These are phyloP conservation scores for Tubosaeta sp. DNA, from an alignment of 768 basidiomycete species.

Conservation along the genomic window DNA sequence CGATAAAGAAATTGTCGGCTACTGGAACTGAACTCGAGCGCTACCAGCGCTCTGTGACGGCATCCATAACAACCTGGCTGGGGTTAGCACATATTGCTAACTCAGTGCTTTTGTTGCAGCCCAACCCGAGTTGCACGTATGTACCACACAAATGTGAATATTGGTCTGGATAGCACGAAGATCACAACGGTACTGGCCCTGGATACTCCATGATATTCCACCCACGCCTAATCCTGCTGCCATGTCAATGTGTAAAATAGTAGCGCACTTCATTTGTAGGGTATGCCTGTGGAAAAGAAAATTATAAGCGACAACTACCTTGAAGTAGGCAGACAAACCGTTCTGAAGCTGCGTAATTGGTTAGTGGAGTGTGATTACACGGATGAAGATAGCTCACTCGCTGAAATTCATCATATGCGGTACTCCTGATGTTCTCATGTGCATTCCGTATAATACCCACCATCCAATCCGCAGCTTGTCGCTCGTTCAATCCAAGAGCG, in stretches of 20 bases:
- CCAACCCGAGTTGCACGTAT: neutral
- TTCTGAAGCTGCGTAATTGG: constrained; percentile 41
- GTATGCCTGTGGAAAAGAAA: constrained; percentile 23
- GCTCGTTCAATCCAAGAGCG: constrained; percentile 73
- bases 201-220: neutral
- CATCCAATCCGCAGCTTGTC: constrained; percentile 94
- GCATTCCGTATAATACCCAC: constrained; percentile 84
- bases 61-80: too few relatives aligned
- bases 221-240: neutral
- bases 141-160: neutral
- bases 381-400: constrained; percentile 45
- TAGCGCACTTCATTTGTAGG: constrained; percentile 21
- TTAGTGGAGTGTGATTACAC: constrained; percentile 3
- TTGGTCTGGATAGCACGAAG: constrained; percentile 1
- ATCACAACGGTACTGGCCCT: neutral
- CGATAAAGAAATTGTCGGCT: too few relatives aligned
- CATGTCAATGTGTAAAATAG: neutral
- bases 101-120: too few relatives aligned
- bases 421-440: constrained; percentile 90
- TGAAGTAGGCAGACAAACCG: constrained; percentile 28
- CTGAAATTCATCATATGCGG: constrained; percentile 95
- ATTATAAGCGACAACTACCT: neutral
- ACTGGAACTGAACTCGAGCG: too few relatives aligned
- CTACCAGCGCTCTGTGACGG: too few relatives aligned
- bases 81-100: too few relatives aligned